A percentile compares a stretch with the other conserved stretches of the same genome.
phyloP scores from a whole-genome alignment of 192 early-diverging fungal species.

The Entophlyctis helioformis region DNA sequence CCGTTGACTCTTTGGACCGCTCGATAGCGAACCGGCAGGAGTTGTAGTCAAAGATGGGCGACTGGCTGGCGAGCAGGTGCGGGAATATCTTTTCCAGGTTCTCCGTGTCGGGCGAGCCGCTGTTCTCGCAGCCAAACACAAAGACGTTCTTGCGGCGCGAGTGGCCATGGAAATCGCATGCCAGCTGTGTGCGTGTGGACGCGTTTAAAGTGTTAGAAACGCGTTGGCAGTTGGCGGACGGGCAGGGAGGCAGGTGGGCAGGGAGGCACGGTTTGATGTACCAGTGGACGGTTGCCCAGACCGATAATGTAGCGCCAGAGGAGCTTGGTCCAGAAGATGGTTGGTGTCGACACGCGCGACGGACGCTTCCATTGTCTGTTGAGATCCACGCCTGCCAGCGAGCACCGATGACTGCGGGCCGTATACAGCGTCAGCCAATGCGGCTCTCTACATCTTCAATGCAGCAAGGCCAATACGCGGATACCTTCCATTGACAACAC shows the following conservation, averaged over 20 bases:
- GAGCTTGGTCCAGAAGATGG: conserved; percentile 33
- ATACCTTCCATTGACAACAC: conserved; percentile 32
- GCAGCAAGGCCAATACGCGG: background rate
- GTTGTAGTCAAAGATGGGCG: conserved; percentile 26
- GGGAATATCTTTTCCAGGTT: conserved; percentile 33
- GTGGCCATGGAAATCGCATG: conserved; percentile 44
- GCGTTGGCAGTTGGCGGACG: too few species aligned
- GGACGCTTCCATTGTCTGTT: conserved; percentile 40
- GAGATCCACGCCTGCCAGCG: conserved; percentile 35
- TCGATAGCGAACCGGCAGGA: conserved; percentile 25
- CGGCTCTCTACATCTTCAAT: too few species aligned
- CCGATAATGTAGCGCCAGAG: conserved; percentile 27
- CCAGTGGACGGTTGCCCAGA: conserved; percentile 14
- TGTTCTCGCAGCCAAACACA: conserved; percentile 37
- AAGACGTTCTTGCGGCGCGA: conserved; percentile 40
- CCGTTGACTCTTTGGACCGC: conserved; percentile 32
- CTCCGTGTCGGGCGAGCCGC: conserved; percentile 8
- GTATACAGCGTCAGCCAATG: too few species aligned
- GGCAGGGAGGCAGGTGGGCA: too few species aligned
- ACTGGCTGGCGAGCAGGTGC: conserved; percentile 21
- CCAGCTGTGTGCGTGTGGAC: conserved; percentile 12
- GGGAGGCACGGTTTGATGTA: too few species aligned
- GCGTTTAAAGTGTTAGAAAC: too few species aligned
- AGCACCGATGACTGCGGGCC: conserved; percentile 27
- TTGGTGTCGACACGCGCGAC: conserved; percentile 10